A percentile compares a stretch with the other conserved stretches of the same genome.
Evolutionary conservation across 176 grass and related monocot species (phyloP).

Genomic region (Carex kokanica): DNA sequence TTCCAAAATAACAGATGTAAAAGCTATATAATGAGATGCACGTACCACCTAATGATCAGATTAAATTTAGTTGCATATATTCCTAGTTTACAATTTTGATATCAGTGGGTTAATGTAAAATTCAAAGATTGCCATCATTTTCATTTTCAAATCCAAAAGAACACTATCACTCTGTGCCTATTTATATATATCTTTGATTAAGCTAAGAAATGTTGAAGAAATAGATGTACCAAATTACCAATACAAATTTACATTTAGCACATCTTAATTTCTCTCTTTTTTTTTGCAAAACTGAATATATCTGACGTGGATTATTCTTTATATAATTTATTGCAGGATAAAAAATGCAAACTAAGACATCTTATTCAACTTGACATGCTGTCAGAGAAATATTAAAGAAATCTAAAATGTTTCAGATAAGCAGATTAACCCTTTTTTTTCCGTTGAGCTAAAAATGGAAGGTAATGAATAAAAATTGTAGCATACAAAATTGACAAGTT

Average conservation of each 20-base stretch:
- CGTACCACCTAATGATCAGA: neutral
- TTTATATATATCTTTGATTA: neutral
- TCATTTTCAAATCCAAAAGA: conserved; percentile 2
- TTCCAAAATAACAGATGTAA: neutral
- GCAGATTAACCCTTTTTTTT: neutral
- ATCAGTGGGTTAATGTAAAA: neutral
- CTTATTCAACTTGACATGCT: neutral
- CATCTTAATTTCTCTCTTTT: neutral
- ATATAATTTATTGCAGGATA: neutral
- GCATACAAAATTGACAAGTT: neutral
- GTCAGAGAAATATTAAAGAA: neutral
- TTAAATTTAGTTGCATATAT: neutral
- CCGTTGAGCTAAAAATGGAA: neutral
- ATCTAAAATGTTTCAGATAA: neutral
- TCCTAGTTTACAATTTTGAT: neutral
- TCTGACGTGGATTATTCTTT: neutral
- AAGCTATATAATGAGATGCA: neutral
- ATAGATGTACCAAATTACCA: neutral
- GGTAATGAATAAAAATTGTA: neutral
- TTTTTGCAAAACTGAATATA: neutral
- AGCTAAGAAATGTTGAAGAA: neutral
- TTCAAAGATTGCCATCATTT: neutral
- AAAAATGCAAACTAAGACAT: neutral
- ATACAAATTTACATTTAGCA: neutral
- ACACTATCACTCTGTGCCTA: neutral